Evolutionary conservation across 2,329 filamentous ascomycete genomes (phyloP), one percentile per base, ranked within the genome.

Genomic region (Pyrenochaeta sp.): DNA sequence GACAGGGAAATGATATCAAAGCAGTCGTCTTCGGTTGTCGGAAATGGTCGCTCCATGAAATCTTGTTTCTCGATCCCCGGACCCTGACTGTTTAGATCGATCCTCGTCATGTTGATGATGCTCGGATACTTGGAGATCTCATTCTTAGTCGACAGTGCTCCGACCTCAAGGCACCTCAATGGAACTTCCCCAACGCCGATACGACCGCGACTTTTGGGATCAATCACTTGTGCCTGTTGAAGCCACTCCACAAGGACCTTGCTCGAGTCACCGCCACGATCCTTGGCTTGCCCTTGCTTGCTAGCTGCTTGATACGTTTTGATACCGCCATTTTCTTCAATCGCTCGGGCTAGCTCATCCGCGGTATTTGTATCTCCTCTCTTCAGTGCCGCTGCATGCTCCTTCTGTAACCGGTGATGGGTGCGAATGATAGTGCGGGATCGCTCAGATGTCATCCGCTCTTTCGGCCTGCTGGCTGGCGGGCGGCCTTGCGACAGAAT

Each of bases 1-100:
- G 93, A 97, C 25, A 99, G 82, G 49, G 93, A 97, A 70, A 99
- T 90, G 50, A 98, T 86, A 74, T 99, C 92, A 74, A 98, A 98
- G 24, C 82, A 82, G 40, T 93, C 88, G 0, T 80, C 76, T 5
- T 85, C 81, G 24, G 83, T 73, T 7, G 65, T 74, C 0, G 94
- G 94, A 2, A 94, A 77, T 0, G 93, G 91, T 27, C 93, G 85
- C 66, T 92, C 81, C 93, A 99, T 97, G 72, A 99, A 98, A 76
- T 99, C 92, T 74, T 97, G 92, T 76, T 96, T 88, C 56, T 88
- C 74, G 65, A 99, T 99, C 0, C 88, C 89, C 1, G 89, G 83
- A 46, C 89, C 89, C 72, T 96, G 92, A 58, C 93, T 95, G 77
- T 96, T 91, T 54, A 99, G 81, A 73, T 99, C 95, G 74, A 99